Base-by-base conservation (phyloP, 768 basidiomycete species). In the Chiua virens region DNA sequence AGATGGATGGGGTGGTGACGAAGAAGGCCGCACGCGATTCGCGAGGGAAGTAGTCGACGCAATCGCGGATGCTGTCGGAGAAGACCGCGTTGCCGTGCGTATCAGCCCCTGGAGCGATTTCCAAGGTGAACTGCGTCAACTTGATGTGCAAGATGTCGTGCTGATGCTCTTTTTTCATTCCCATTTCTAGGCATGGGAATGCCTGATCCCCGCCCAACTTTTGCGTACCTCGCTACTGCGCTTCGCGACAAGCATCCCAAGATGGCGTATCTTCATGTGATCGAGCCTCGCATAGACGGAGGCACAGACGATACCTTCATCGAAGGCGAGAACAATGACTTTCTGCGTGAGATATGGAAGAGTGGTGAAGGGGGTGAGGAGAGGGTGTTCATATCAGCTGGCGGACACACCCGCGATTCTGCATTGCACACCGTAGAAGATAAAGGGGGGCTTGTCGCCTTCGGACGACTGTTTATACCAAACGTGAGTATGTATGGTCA, bases 1-100 rank as follows among this genome's bases (percentile, higher is more conserved):
- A 14, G 86, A 89, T 63, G 70, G 74, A 46, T 90, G 85, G 63
- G 88, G 88, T 0, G 87, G 88, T 1, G 79, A 75, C 32, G 58
- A 78, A 37, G 77, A 79, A 55, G 79, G 79, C 49, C 62, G 81
- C 9, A 60, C 69, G 2, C 66, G 77, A 13, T 81, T 84, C 60
- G 52, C 64, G 2, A 66, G 77, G 17, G 73, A 78, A 57, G 67
- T 80, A 27, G 57, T 76, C n/a, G 61, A 73, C n/a, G 75, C 75
- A 6, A 66, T 80, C 35, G 70, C 68, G 2, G 61, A 73, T 0
- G 76, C 78, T 1, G 67, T 88, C 34, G 87, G 87, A 1, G 64
- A 71, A 27, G 75, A 79, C 23, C 73, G 73, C 21, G 74, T 79
- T 2, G 82, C 69, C 0, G 70, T 89, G 34, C 74, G 86, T 5